These are phyloP conservation scores for Withania somnifera DNA, from an alignment of 305 asterid species.

Conservation along the genomic window DNA sequence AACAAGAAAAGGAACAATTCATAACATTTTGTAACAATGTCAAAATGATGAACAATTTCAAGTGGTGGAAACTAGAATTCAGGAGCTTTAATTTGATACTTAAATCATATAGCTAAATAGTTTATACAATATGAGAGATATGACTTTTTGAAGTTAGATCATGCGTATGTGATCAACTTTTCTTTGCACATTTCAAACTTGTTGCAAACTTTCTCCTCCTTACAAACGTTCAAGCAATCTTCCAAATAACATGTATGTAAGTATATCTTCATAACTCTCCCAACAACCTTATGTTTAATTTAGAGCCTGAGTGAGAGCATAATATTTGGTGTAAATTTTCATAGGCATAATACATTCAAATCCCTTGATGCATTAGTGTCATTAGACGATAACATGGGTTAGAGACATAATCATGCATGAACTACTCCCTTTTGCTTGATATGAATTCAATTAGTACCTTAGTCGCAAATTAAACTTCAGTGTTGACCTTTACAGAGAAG, in stretches of 20 bases:
- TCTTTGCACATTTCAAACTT: neutral
- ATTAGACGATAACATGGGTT: neutral
- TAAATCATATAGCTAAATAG: neutral
- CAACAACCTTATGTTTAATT: neutral
- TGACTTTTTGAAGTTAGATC: neutral
- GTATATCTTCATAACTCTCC: neutral
- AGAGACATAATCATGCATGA: neutral
- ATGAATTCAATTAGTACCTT: neutral
- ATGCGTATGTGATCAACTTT: neutral
- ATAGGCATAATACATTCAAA: no score
- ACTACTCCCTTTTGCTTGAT: neutral
- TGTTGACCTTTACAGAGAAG: constrained; percentile 36
- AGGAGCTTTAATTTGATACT: neutral
- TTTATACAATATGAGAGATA: neutral
- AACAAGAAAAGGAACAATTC: neutral
- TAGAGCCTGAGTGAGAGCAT: neutral
- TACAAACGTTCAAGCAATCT: neutral
- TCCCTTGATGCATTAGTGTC: no score
- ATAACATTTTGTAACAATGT: neutral
- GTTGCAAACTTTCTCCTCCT: neutral
- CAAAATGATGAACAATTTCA: neutral
- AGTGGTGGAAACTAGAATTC: neutral
- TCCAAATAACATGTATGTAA: neutral
- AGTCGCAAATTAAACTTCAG: neutral
- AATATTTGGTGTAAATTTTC: no score